Base-by-base conservation (phyloP, 306 rosid species). In the Mucuna pruriens region DNA sequence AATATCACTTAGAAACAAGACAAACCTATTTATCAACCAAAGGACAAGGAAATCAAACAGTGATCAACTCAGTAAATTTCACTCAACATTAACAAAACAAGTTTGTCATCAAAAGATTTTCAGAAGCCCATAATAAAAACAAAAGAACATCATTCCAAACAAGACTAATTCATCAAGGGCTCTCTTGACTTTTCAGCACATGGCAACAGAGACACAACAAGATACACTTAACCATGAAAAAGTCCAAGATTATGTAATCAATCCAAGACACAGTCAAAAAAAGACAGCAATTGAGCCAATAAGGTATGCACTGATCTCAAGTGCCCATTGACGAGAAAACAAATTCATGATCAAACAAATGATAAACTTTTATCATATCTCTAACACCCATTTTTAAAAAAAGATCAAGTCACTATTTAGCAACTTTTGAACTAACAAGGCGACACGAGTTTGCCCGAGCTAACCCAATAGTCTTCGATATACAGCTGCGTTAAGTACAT, bases 241-340 rank as follows among this genome's bases (percentile, higher is more conserved):
- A 20, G 78, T 54, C 52, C 26, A 66, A 62, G 73, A 66, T 66
- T 66, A 39, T 20, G 73, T 5, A n/a, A n/a, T n/a, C n/a, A 42
- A 39, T 66, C 73, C 33, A 39, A 66, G 49, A 66, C 17, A 65
- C 25, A 10, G 73, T 39, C n/a, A 36, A 54, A 36, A 13, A 60
- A 9, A 42, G 57, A 3, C 70, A 4, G 4, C n/a, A 9, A 46
- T 44, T 25, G 39, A 57, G 9, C 79, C 33, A 6, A 42, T 17
- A 36, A 46, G 80, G 12, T 9, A n/a, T 23, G 15, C 12, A 23
- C 55, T 40, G 80, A 40, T 61, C 80, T 58, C 80, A 42, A 60
- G 31, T 26, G 36, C 80, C 36, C 57, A 40, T 15, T 40, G 11
- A 75, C 17, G 25, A 10, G 17, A 46, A 71, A 52, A n/a, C 7